Percentiles rank a stretch among this genome's conserved stretches.
phyloP scores from a whole-genome alignment of 108 stramenopile genomes.

The Discostella stelligeroides region DNA sequence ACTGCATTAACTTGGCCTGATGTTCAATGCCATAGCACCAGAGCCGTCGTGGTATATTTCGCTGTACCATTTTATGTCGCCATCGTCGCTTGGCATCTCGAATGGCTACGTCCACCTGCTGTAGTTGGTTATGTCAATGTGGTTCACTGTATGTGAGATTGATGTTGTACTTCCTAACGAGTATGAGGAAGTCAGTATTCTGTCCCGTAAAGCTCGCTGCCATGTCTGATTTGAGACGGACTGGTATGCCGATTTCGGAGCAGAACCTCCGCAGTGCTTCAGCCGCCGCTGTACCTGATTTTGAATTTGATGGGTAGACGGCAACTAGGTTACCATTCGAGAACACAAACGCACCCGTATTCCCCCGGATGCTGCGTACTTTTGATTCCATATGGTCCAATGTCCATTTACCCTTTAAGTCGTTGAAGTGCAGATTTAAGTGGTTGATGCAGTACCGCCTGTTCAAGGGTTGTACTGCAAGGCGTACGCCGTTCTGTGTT shows the following conservation, averaged over 20 bases:
- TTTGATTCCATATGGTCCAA: background rate
- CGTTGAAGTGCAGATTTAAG: conserved; percentile 8
- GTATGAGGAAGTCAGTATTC: conserved; percentile 22
- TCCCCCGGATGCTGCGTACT: background rate
- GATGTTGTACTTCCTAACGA: conserved; percentile 4
- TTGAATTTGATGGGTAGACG: background rate
- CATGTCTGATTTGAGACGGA: conserved; percentile 3
- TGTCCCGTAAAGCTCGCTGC: conserved; percentile 18
- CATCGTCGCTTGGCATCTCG: no score
- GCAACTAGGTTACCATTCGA: conserved; percentile 5
- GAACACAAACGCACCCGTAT: conserved; percentile 3
- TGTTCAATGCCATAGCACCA: conserved; percentile 38
- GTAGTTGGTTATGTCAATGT: no score
- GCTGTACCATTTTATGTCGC: background rate
- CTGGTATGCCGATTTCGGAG: conserved; percentile 29
- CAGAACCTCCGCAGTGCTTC: conserved; percentile 2
- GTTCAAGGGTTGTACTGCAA: conserved; percentile 16
- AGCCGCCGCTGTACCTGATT: background rate
- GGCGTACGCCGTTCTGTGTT: no score
- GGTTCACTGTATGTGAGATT: conserved; percentile 10
- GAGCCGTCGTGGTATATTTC: conserved; percentile 21
- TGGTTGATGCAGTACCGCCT: conserved; percentile 34
- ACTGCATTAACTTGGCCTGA: conserved; percentile 11
- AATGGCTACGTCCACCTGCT: conserved; percentile 12
- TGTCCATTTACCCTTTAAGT: no score